Base-by-base conservation (phyloP, 2,329 filamentous ascomycete species). In the Xylariaceae sp. region DNA sequence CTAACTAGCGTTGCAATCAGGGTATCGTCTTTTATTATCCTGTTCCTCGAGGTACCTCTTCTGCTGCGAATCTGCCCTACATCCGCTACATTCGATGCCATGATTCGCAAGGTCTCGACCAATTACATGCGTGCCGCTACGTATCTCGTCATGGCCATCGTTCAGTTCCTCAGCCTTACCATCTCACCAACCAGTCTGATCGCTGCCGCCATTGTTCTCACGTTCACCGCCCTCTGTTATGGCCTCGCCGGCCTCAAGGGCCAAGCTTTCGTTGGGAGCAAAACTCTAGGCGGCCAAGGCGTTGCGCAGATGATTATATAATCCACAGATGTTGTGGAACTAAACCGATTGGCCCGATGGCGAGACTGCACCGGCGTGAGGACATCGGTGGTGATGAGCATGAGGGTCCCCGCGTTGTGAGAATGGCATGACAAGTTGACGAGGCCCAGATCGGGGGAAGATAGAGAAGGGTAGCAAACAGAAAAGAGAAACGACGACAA, bases 281-380 rank as follows among this genome's bases (percentile, higher is more conserved):
- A 97, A 83, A 97, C 92, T 15, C 80, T 99, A 49, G 94, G 94
- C 62, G 94, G 94, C 49, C 87, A 89, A 63, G 92, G 92, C 49
- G 88, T 96, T 63, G 94, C 91, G 58, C 92, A 96, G 78, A 96
- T 97, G 92, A 96, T 97, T 74, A 91, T 97, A 68, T 95, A 79
- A 76, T 63, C 53, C n/a, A 21, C 37, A 7, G 22, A 34, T 43
- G 18, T 34, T 36, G 34, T 47, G 19, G 30, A 5, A 47, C n/a
- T 21, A n/a, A 44, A 22, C 30, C 5, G 29, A 44, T 8, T 40
- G 40, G 15, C 18, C 12, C 30, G 16, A 39, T 19, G 26, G 16
- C 43, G 43, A 53, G 30, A 48, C 13, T 47, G 34, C 15, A 32
- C 40, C 19, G 16, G 47, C 26, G 44, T 12, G 22, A 26, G 41